Conservation (phyloP, 257 asterid genomes). For the Solanum sejunctum region DNA sequence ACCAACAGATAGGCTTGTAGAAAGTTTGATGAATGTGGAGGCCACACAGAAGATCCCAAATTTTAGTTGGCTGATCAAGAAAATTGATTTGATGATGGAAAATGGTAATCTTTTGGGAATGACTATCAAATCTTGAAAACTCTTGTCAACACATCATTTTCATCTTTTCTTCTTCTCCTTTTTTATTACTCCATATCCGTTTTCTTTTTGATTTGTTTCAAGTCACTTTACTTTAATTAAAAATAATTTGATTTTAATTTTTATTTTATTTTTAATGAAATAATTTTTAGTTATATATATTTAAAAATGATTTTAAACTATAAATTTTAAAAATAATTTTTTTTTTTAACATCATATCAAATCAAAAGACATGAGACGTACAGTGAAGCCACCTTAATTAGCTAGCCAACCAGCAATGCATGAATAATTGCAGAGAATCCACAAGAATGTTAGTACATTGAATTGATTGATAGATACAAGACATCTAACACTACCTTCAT, state of each 20-base stretch:
- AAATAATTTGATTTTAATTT: no score
- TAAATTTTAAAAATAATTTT: no score
- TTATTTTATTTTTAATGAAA: no score
- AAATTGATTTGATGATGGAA: neutral
- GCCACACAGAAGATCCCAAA: neutral
- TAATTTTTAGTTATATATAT: no score
- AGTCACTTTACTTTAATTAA: no score
- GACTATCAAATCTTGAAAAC: neutral
- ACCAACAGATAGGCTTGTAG: neutral
- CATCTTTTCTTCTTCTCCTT: no score
- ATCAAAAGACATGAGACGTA: neutral
- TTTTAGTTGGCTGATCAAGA: neutral
- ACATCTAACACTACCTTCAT: neutral
- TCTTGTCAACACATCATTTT: neutral
- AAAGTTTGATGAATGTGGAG: neutral
- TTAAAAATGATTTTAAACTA: no score
- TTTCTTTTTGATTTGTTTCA: no score
- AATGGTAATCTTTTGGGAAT: neutral
- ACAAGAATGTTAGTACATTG: neutral
- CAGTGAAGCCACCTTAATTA: neutral
- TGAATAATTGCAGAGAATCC: neutral
- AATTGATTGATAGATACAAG: neutral
- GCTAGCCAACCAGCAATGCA: neutral
- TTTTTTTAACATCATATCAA: fast-evolving
- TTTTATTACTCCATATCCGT: no score